phyloP scores from a whole-genome alignment of 768 basidiomycete genomes.

The Strobilomyces echinocephalus region DNA sequence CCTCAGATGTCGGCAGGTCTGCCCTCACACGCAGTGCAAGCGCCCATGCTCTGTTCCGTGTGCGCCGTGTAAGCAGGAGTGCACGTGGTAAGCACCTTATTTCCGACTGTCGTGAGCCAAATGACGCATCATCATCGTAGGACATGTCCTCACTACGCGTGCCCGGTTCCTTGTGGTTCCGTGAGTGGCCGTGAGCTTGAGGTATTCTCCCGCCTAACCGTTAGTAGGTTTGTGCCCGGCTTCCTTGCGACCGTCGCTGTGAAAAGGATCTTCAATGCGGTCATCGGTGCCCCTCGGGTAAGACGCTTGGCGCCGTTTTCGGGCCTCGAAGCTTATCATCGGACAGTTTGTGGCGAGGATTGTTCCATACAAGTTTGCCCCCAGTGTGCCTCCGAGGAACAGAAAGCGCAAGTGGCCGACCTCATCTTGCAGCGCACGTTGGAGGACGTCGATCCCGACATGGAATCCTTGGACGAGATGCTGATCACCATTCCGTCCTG shows the following conservation, averaged over 20 bases:
- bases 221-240: constrained; percentile 53
- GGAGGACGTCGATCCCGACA: constrained; percentile 41
- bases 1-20: constrained; percentile 48
- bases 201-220: not conserved
- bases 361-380: constrained; percentile 55
- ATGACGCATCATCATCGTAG: constrained; percentile 25
- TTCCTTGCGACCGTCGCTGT: constrained; percentile 61
- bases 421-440: constrained; percentile 51
- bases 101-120: not conserved
- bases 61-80: constrained; percentile 58
- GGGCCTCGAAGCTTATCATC: not conserved
- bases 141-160: constrained; percentile 50
- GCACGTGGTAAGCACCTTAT: constrained; percentile 42
- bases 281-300: constrained; percentile 65
- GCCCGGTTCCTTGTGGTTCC: constrained; percentile 64
- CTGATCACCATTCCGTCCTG: constrained; percentile 60
- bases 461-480: constrained; percentile 41
- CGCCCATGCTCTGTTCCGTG: constrained; percentile 49
- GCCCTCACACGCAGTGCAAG: constrained; percentile 48
- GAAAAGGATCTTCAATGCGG: constrained; percentile 48
- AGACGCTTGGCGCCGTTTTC: constrained; percentile 1
- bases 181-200: constrained; percentile 36
- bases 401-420: constrained; percentile 48
- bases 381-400: constrained; percentile 39
- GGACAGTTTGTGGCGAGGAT: constrained; percentile 61